These are phyloP conservation scores for Dactylorhiza incarnata DNA, from an alignment of 106 monocot genomes.

Conservation along the genomic window DNA sequence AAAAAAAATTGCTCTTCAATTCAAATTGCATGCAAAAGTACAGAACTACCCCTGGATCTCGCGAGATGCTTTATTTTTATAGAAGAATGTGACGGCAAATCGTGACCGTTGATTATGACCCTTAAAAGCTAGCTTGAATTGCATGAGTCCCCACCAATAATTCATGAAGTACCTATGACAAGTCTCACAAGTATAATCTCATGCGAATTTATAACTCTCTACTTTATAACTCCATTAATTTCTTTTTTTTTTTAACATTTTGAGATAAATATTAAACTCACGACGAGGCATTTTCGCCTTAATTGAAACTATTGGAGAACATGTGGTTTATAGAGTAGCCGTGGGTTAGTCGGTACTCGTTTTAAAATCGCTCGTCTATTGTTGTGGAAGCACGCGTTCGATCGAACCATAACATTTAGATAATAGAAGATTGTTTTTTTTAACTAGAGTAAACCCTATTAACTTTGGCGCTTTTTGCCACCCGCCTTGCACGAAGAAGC, in stretches of 20 bases:
- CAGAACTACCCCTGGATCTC: background rate
- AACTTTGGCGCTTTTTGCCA: too few species aligned
- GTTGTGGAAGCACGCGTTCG: too few species aligned
- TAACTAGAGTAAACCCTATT: too few species aligned
- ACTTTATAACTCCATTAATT: background rate
- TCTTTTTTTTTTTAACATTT: background rate
- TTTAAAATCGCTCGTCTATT: too few species aligned
- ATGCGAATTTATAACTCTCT: background rate
- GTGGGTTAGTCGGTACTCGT: too few species aligned
- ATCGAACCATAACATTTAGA: too few species aligned
- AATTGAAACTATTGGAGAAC: too few species aligned
- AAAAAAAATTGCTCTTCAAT: background rate
- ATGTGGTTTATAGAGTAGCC: too few species aligned
- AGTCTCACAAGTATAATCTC: background rate
- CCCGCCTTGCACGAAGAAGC: too few species aligned
- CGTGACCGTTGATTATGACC: background rate
- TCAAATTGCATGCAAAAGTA: background rate
- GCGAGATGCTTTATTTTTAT: background rate
- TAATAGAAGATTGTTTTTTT: too few species aligned
- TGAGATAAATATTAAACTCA: too few species aligned
- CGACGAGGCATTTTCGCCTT: too few species aligned
- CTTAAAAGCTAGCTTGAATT: background rate
- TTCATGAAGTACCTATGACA: conserved; percentile 5
- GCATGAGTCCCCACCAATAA: conserved; percentile 12
- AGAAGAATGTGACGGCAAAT: background rate